Evolutionary conservation across 306 rosid genomes (phyloP), one percentile per base, ranked within the genome.

Genomic region (Trifolium repens): DNA sequence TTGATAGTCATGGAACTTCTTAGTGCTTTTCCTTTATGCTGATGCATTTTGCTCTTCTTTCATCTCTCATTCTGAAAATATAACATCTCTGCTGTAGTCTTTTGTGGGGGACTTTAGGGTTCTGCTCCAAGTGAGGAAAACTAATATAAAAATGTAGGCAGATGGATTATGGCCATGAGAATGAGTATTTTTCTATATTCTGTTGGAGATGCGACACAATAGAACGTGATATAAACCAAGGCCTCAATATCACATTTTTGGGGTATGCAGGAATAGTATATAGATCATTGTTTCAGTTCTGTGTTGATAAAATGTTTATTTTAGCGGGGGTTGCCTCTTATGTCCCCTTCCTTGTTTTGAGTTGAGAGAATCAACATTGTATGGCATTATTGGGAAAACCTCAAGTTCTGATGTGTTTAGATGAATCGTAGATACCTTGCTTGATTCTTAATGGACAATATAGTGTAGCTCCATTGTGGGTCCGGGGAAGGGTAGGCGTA

Each of bases 301-400:
- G 14, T 24, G 37, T 12, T 58, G 16, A 58, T 5, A 26, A 26
- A 26, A 26, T 26, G 64, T 11, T 10, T 10, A 5, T 58, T 58
- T 26, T 58, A 58, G 37, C 2, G 4, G 14, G 32, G 60, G 39
- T 3, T 58, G 35, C 9, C 4, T 58, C 39, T 58, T 58, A 22
- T 27, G 9, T 5, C 1, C 9, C 15, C 13, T 26, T 58, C 37
- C 30, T 26, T 22, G 8, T 24, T 10, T 22, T 11, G 15, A 19
- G 15, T 19, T 57, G 35, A 55, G 63, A 24, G 63, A 57, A 57
- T n/a, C 63, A 55, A 24, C 62, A 55, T 55, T 22, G 15, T 55
- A 22, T 22, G 34, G 22, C 14, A 22, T 22, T 55, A 19, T 34
- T 12, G 62, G n/a, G 15, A 55, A 55, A 55, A 22, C 32, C 62